Conservation (phyloP, 2,329 filamentous ascomycete species). For the Fusarium napiforme region DNA sequence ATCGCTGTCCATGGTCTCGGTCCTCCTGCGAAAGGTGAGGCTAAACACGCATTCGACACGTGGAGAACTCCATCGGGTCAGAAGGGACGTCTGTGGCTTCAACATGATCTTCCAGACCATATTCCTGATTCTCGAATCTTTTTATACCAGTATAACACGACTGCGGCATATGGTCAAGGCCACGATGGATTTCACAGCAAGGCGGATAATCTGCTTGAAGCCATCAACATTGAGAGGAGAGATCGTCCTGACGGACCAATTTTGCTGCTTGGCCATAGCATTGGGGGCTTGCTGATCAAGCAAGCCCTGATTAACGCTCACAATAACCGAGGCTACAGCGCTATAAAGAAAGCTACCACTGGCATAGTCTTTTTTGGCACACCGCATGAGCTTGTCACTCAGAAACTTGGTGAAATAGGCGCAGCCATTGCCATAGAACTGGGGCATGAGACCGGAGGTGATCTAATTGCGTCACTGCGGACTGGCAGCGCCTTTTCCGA, state of each 20-base stretch:
- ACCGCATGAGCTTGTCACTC: fast-evolving
- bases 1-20: background rate
- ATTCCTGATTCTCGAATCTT: background rate
- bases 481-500: background rate
- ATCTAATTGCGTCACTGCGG: background rate
- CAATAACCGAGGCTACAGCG: background rate
- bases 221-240: background rate
- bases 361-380: background rate
- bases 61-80: background rate
- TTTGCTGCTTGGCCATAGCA: background rate
- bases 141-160: background rate
- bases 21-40: background rate
- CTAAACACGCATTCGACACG: background rate
- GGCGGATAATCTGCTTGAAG: background rate
- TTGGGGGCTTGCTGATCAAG: background rate
- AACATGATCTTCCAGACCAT: background rate
- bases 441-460: fast-evolving
- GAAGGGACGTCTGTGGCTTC: background rate
- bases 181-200: background rate
- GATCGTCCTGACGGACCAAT: background rate
- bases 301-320: background rate
- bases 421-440: background rate
- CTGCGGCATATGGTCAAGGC: background rate
- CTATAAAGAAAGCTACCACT: background rate
- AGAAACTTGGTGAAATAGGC: background rate